Evolutionary conservation across 768 basidiomycete species (phyloP).

Genomic region (Termitomyces bulborhizus): DNA sequence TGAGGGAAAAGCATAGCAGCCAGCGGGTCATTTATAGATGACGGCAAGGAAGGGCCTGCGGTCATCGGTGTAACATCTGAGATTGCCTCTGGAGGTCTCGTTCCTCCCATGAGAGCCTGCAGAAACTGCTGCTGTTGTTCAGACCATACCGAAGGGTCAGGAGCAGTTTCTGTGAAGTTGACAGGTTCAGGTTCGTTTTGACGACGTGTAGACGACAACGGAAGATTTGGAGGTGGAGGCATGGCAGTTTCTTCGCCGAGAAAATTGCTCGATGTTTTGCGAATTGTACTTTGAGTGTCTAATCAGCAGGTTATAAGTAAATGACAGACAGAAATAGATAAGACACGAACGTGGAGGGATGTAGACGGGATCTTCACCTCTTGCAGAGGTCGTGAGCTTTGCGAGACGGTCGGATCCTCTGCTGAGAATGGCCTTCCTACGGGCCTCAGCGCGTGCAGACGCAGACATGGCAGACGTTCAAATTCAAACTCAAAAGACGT

Average conservation of each 20-base stretch:
- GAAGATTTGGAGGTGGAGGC: constrained; percentile 27
- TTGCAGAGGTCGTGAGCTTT: constrained; percentile 67
- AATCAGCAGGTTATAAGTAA: background rate
- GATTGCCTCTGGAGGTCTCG: constrained; percentile 11
- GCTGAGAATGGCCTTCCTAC: constrained; percentile 69
- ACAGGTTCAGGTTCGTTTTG: constrained; percentile 15
- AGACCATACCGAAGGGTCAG: constrained; percentile 59
- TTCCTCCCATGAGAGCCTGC: constrained; percentile 49
- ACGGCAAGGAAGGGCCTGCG: constrained; percentile 22
- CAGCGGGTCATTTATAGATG: constrained; percentile 37
- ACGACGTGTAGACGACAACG: constrained; percentile 20
- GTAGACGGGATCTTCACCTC: constrained; percentile 61
- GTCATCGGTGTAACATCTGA: constrained; percentile 13
- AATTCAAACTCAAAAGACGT: constrained; percentile 12
- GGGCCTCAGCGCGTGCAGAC: constrained; percentile 70
- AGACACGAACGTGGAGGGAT: constrained; percentile 38
- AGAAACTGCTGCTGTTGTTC: constrained; percentile 63
- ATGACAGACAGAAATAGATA: background rate
- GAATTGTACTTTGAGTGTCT: constrained; percentile 33
- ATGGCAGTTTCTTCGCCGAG: constrained; percentile 42
- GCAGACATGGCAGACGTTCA: constrained; percentile 32
- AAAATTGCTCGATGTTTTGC: constrained; percentile 26
- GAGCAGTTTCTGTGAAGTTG: constrained; percentile 19
- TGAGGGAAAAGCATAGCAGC: constrained; percentile 35
- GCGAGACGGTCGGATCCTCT: constrained; percentile 71